Percentiles rank a stretch among this genome's conserved stretches.
Conservation (phyloP, 1,284 basidiomycete genomes). For the Neotropicomus parvogracilis region DNA sequence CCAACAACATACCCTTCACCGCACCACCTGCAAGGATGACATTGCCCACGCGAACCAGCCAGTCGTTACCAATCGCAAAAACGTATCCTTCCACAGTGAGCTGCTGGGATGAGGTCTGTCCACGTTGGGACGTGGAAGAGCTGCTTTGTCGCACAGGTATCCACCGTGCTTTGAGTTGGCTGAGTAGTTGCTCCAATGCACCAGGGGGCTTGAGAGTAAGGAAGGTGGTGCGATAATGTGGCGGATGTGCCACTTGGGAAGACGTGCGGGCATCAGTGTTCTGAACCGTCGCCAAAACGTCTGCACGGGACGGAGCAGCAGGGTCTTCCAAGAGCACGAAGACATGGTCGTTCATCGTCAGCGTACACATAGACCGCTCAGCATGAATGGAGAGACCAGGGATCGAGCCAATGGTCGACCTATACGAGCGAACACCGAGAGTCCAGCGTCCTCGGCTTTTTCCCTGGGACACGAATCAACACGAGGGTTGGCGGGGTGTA, state of each 20-base stretch:
- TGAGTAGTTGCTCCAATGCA: slow-evolving; percentile 66
- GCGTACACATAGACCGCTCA: slow-evolving; percentile 66
- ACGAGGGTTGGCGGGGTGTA: slow-evolving; percentile 7
- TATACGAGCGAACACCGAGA: slow-evolving; percentile 65
- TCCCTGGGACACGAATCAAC: slow-evolving; percentile 42
- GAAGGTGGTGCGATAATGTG: slow-evolving; percentile 71
- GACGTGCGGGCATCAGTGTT: slow-evolving; percentile 37
- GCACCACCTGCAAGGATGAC: slow-evolving; percentile 68
- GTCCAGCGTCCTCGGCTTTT: slow-evolving; percentile 58
- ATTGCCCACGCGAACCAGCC: slow-evolving; percentile 76
- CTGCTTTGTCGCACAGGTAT: slow-evolving; percentile 58
- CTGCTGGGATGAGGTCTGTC: slow-evolving; percentile 55
- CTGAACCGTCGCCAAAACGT: slow-evolving; percentile 48
- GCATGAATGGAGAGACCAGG: slow-evolving; percentile 48
- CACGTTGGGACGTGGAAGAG: slow-evolving; percentile 40
- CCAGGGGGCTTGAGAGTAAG: slow-evolving; percentile 68
- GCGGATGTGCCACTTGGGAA: slow-evolving; percentile 40
- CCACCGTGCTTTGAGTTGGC: slow-evolving; percentile 71
- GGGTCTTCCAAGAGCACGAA: slow-evolving; percentile 76
- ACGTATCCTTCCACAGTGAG: slow-evolving; percentile 65
- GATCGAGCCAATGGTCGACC: slow-evolving; percentile 57
- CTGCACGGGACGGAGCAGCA: slow-evolving; percentile 58
- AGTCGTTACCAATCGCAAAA: slow-evolving; percentile 71
- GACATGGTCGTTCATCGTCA: slow-evolving; percentile 74
- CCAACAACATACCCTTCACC: slow-evolving; percentile 73